phyloP scores from a whole-genome alignment of 2,329 filamentous ascomycete species.

The Parafenestella ontariensis region DNA sequence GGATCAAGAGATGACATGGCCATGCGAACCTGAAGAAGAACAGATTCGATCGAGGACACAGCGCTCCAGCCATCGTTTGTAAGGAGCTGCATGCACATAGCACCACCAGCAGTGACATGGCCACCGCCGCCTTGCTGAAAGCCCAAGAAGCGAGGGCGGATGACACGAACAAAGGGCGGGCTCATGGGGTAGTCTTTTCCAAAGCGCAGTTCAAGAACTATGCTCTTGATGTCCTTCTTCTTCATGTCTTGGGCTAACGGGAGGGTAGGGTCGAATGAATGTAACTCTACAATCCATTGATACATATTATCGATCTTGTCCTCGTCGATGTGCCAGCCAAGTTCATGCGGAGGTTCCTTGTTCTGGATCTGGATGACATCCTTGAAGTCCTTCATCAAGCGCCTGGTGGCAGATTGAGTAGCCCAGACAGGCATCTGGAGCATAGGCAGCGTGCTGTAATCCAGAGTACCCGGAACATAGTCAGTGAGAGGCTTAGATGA shows the following conservation, averaged over 20 bases:
- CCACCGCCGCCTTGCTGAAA: constrained; percentile 79
- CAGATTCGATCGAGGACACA: constrained; percentile 75
- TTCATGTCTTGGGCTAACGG: constrained; percentile 80
- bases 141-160: constrained; percentile 78
- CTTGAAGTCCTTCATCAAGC: constrained; percentile 70
- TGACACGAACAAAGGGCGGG: constrained; percentile 84
- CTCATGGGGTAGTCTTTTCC: constrained; percentile 75
- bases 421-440: constrained; percentile 73
- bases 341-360: constrained; percentile 64
- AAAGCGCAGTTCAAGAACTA: constrained; percentile 85
- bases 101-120: constrained; percentile 83
- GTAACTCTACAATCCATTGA: constrained; percentile 90
- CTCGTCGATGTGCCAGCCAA: constrained; percentile 84
- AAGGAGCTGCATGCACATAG: constrained; percentile 81
- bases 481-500: constrained; percentile 54
- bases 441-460: constrained; percentile 67
- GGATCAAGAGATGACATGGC: constrained; percentile 75
- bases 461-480: constrained; percentile 73
- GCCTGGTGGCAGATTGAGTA: constrained; percentile 64
- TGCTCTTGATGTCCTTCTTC: constrained; percentile 63
- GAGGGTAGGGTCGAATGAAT: constrained; percentile 75
- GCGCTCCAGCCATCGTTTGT: constrained; percentile 85
- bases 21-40: constrained; percentile 81
- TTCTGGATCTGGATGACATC: constrained; percentile 70
- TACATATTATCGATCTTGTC: constrained; percentile 75